These are phyloP conservation scores for Malassezia equina DNA, from an alignment of 1,284 basidiomycete genomes.

Conservation along the genomic window DNA sequence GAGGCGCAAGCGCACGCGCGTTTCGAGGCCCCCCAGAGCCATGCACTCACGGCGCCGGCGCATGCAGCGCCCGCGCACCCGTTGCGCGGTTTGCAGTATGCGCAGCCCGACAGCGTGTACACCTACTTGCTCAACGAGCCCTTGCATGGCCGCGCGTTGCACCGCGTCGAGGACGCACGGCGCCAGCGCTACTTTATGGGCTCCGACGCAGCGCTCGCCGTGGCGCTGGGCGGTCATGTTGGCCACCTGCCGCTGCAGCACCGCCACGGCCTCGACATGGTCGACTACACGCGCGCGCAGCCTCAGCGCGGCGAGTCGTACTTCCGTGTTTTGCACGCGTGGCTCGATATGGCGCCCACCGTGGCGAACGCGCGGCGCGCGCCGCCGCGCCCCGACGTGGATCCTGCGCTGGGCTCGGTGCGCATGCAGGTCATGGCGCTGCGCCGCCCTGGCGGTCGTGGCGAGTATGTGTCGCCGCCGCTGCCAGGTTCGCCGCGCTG, in stretches of 20 bases:
- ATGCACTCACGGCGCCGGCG: constrained; percentile 15
- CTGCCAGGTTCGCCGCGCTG: constrained; percentile 11
- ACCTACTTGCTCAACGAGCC: constrained; percentile 27
- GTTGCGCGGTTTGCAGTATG: constrained; percentile 37
- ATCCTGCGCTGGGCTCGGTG: constrained; percentile 13
- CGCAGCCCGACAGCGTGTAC: constrained; percentile 38
- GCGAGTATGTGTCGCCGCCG: not conserved
- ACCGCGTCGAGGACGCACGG: constrained; percentile 16
- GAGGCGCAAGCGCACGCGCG: constrained; percentile 22
- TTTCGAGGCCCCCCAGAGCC: constrained; percentile 11
- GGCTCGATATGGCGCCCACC: constrained; percentile 8
- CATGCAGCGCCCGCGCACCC: constrained; percentile 29
- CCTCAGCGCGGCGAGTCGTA: constrained; percentile 11
- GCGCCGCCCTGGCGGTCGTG: not conserved
- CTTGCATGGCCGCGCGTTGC: constrained; percentile 28
- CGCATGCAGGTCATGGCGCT: constrained; percentile 17
- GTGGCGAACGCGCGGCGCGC: constrained; percentile 7
- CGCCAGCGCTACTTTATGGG: constrained; percentile 17
- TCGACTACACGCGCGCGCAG: constrained; percentile 13
- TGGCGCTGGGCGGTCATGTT: constrained; percentile 12
- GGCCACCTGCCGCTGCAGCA: constrained; percentile 16
- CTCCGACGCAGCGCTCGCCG: constrained; percentile 12
- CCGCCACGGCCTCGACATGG: constrained; percentile 13
- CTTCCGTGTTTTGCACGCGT: constrained; percentile 17
- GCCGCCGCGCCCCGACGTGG: constrained; percentile 1